Conservation (phyloP, 192 early-diverging fungal genomes). For the Dissophora ornata region DNA sequence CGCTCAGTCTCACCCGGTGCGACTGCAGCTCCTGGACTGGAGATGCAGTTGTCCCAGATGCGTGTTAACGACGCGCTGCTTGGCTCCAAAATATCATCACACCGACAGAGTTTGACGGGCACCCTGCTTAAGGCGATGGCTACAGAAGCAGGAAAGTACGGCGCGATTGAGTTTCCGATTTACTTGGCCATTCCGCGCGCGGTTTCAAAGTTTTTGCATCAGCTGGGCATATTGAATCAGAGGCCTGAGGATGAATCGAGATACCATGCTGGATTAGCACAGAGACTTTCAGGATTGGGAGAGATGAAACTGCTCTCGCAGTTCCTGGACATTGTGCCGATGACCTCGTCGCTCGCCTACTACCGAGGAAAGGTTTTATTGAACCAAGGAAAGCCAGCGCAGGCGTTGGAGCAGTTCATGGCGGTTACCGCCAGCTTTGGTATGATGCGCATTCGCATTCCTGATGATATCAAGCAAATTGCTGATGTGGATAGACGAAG, state of each 20-base stretch:
- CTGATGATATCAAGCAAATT: too few relatives aligned
- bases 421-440: constrained; percentile 38
- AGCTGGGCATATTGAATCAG: constrained; percentile 17
- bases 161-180: constrained; percentile 39
- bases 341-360: constrained; percentile 26
- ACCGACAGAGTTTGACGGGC: constrained; percentile 37
- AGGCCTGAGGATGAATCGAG: constrained; percentile 2
- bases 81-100: too few relatives aligned
- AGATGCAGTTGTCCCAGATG: constrained; percentile 32
- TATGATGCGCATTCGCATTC: too few relatives aligned
- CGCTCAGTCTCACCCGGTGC: constrained; percentile 11
- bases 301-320: constrained; percentile 24
- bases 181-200: constrained; percentile 41
- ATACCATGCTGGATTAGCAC: constrained; percentile 37
- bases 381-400: constrained; percentile 17
- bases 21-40: constrained; percentile 7
- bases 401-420: constrained; percentile 36
- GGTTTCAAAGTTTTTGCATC: constrained; percentile 40
- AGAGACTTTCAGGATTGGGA: constrained; percentile 25
- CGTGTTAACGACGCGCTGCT: constrained; percentile 7
- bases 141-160: constrained; percentile 10
- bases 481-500: not conserved
- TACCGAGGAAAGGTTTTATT: constrained; percentile 43
- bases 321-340: constrained; percentile 35
- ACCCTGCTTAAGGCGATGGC: constrained; percentile 21